Conservation (phyloP, 2,329 filamentous ascomycete species). For the Verruconis gallopava region DNA sequence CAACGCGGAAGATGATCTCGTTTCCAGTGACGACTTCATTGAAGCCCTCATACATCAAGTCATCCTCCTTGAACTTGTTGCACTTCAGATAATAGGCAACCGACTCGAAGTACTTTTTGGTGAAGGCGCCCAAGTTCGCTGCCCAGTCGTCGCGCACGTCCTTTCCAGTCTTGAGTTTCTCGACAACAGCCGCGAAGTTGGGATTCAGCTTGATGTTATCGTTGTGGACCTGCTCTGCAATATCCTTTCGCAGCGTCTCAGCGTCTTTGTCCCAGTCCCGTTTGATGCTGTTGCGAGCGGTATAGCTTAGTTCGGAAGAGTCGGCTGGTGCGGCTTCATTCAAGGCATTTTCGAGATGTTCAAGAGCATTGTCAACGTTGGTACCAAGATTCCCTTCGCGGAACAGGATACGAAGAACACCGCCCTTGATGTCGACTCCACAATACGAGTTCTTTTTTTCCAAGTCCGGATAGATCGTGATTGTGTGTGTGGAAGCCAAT, state of each 20-base stretch:
- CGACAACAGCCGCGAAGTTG: conserved; percentile 31
- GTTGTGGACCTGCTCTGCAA: conserved; percentile 23
- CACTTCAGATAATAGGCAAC: conserved; percentile 23
- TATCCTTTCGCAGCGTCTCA: conserved; percentile 26
- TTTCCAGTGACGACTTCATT: conserved; percentile 31
- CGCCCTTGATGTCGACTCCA: conserved; percentile 32
- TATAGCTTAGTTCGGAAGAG: conserved; percentile 27
- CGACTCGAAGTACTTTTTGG: conserved; percentile 32
- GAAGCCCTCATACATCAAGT: conserved; percentile 13
- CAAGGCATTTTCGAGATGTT: conserved; percentile 28
- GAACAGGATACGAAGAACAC: conserved; percentile 39
- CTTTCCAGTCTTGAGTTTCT: conserved; percentile 20
- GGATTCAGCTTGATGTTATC: conserved; percentile 24
- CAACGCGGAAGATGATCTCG: conserved; percentile 34
- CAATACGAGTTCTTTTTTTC: conserved; percentile 31
- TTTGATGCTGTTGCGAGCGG: conserved; percentile 31
- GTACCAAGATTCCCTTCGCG: conserved; percentile 28
- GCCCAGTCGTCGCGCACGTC: conserved; percentile 31
- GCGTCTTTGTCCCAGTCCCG: conserved; percentile 33
- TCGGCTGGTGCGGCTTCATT: conserved; percentile 6
- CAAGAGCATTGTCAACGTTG: conserved; percentile 31
- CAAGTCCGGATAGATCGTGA: conserved; percentile 37
- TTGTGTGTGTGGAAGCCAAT: conserved; percentile 30
- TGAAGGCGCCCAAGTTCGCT: conserved; percentile 28
- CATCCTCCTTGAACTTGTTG: conserved; percentile 30